These are phyloP conservation scores for Diversispora epigaea DNA, from an alignment of 192 early-diverging fungal species.

Conservation along the genomic window DNA sequence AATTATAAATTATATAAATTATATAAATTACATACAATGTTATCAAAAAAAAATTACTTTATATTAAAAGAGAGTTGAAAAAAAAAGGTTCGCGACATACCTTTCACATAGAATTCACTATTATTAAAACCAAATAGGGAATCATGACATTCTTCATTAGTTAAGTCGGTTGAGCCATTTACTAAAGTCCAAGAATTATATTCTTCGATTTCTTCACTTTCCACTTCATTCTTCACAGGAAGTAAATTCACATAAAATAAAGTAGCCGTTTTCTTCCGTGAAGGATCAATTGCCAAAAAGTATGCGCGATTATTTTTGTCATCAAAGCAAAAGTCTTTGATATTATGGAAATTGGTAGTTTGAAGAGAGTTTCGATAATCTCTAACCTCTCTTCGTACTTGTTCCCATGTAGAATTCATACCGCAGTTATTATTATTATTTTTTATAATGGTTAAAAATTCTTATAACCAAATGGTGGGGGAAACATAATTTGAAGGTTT, in stretches of 20 bases:
- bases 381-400: slow-evolving; percentile 56
- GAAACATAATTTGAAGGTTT: no score
- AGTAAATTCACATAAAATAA: slow-evolving; percentile 46
- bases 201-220: not conserved
- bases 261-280: slow-evolving; percentile 42
- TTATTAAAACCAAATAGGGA: not conserved
- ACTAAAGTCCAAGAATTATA: no score
- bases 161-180: not conserved
- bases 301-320: slow-evolving; percentile 46
- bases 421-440: not conserved
- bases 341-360: slow-evolving; percentile 40
- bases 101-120: slow-evolving; percentile 21
- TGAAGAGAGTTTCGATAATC: slow-evolving; percentile 49
- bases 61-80: not conserved
- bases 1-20: no score
- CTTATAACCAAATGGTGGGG: no score
- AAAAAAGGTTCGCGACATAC: not conserved
- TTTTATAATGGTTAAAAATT: no score
- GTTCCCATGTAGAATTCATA: slow-evolving; percentile 53
- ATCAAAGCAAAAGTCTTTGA: slow-evolving; percentile 59
- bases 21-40: not conserved
- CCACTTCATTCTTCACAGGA: not conserved
- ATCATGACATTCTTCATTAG: not conserved
- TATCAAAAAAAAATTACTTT: not conserved
- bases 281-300: slow-evolving; percentile 54